A percentile compares a stretch with the other conserved stretches of the same genome.
Conservation (phyloP, 208 protist genomes). For the Leishmania arabica region DNA sequence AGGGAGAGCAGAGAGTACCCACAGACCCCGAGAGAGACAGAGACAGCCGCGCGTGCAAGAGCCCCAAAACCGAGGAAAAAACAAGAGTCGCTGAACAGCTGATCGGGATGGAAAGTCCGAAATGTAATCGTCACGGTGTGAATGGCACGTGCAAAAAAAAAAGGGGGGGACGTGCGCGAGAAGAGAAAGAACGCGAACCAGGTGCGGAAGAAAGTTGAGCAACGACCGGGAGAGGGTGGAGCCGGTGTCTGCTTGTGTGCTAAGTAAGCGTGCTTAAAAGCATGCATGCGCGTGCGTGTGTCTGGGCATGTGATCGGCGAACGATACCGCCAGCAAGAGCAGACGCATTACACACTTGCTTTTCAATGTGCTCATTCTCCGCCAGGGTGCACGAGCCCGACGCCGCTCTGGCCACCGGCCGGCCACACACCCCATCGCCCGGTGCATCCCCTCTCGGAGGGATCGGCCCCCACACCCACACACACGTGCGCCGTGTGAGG, state of each 20-base stretch:
- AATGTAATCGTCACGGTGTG: too few species aligned
- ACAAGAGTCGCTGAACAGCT: not conserved
- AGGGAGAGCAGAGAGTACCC: not conserved
- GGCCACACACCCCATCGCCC: too few species aligned
- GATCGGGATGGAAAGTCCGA: not conserved
- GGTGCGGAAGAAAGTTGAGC: not conserved
- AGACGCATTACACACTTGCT: not conserved
- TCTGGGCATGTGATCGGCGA: not conserved
- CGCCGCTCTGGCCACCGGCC: too few species aligned
- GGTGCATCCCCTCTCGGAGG: too few species aligned
- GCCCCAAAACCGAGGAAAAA: not conserved
- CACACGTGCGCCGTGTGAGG: too few species aligned
- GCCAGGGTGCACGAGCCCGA: too few species aligned
- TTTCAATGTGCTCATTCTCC: not conserved
- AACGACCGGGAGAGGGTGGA: not conserved
- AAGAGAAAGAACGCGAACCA: not conserved
- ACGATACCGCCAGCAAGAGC: not conserved
- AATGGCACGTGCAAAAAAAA: not conserved
- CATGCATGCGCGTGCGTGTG: not conserved
- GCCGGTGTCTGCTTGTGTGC: not conserved
- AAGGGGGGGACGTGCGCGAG: not conserved
- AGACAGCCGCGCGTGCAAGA: not conserved
- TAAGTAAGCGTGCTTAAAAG: not conserved
- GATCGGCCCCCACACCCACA: too few species aligned
- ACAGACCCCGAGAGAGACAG: not conserved